These are phyloP conservation scores for Larix sibirica DNA, from an alignment of 83 land plant genomes.

Conservation along the genomic window DNA sequence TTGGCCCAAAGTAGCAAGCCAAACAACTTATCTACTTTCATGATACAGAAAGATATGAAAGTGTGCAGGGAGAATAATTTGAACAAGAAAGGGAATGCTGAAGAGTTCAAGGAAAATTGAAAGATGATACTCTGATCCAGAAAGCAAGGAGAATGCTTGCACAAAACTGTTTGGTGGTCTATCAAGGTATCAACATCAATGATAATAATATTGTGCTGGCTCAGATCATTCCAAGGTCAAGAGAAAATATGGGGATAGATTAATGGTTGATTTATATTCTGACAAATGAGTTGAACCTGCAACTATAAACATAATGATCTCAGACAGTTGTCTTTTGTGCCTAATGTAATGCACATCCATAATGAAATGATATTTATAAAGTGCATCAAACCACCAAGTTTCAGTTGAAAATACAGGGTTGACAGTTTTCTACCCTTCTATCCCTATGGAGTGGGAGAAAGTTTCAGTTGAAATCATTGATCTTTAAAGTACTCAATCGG, in stretches of 20 bases:
- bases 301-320: neutral
- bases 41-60: too few species aligned
- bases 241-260: neutral
- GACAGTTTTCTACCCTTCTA: too few species aligned
- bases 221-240: neutral
- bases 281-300: neutral
- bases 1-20: too few species aligned
- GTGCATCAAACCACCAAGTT: too few species aligned
- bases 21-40: too few species aligned
- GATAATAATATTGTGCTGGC: neutral
- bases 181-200: too few species aligned
- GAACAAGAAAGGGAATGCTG: too few species aligned
- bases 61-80: too few species aligned
- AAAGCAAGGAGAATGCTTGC: neutral
- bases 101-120: too few species aligned
- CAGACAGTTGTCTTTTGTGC: neutral
- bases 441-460: too few species aligned
- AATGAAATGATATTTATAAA: neutral
- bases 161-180: neutral
- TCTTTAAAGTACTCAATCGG: neutral
- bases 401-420: too few species aligned
- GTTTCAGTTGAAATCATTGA: too few species aligned
- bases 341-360: neutral
- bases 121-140: neutral
- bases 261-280: neutral